Base-by-base conservation (phyloP, 805 yeast species). In the Candida palmyrensis region DNA sequence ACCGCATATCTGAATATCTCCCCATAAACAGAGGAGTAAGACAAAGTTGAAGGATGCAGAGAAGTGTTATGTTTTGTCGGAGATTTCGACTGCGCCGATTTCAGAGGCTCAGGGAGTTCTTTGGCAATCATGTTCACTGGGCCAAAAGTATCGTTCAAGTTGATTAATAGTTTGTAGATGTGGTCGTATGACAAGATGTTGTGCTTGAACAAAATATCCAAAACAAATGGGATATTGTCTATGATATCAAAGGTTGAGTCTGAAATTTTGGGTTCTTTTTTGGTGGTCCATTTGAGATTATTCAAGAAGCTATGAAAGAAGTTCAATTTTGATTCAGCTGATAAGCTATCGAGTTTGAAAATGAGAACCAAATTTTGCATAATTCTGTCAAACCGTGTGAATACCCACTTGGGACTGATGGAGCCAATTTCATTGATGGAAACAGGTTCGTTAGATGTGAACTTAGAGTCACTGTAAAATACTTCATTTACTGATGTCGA, bases 401-500 rank as follows among this genome's bases (percentile, higher is more conserved):
- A 53, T 2, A 57, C 49, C 72, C 72, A 66, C 34, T 54, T 46
- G 2, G 59, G 41, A 15, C 54, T 49, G 17, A 66, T 25, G 0
- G 66, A 44, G 29, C 49, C 45, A 6, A 66, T 49, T 22, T 66
- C 71, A 11, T 32, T 26, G 4, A 62, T 29, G 2, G 41, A 19
- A 2, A 66, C 43, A 1, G 58, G 49, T 3, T 62, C 68, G 32
- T 49, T 53, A 8, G 59, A 44, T 17, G 64, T 47, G 29, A 66
- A 56, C 21, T 66, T 47, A n/a, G 51, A 31, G 11, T 49, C 47
- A 28, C 44, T 53, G 41, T 44, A 53, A 7, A 36, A 38, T 16
- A 44, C 49, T 6, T 51, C 64, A 13, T 37, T 42, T 10, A 38
- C 27, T 1, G 48, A 44, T 16, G 38, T 27, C 3, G 7, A 10